Evolutionary conservation across 192 early-diverging fungal genomes (phyloP).

Genomic region (Backusella macrospora): DNA sequence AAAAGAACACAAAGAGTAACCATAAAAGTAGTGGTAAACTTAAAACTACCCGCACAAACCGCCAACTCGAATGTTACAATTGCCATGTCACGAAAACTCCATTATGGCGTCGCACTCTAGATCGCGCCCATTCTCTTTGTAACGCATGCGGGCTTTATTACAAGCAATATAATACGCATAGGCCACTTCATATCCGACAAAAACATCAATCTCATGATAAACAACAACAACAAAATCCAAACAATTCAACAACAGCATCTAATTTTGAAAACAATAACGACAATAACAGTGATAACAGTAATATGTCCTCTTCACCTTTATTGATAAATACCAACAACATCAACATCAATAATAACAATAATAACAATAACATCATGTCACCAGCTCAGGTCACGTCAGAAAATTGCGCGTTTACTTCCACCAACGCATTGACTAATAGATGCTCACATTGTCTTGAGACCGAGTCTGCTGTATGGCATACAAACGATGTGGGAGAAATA

Average conservation of each 20-base stretch:
- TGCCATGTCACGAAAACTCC: constrained; percentile 86
- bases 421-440: neutral
- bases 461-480: constrained; percentile 78
- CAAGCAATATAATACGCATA: constrained; percentile 86
- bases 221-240: neutral
- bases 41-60: constrained; percentile 41
- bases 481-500: constrained; percentile 70
- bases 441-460: constrained; percentile 77
- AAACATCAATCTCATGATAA: constrained; percentile 24
- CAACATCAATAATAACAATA: neutral
- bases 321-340: neutral
- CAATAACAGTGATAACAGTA: constrained; percentile 19
- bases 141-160: constrained; percentile 97
- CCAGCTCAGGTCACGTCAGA: neutral
- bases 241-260: neutral
- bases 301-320: neutral
- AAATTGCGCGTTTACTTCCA: neutral
- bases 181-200: constrained; percentile 61
- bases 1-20: constrained; percentile 16
- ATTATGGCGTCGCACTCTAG: constrained; percentile 84
- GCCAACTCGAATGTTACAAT: constrained; percentile 61
- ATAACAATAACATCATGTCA: neutral
- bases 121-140: constrained; percentile 82
- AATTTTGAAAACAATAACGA: neutral
- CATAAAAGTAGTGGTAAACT: constrained; percentile 5